Evolutionary conservation across 1,284 basidiomycete species (phyloP), one percentile per base, ranked within the genome.

Genomic region (Cystobasidiaceae sp.): DNA sequence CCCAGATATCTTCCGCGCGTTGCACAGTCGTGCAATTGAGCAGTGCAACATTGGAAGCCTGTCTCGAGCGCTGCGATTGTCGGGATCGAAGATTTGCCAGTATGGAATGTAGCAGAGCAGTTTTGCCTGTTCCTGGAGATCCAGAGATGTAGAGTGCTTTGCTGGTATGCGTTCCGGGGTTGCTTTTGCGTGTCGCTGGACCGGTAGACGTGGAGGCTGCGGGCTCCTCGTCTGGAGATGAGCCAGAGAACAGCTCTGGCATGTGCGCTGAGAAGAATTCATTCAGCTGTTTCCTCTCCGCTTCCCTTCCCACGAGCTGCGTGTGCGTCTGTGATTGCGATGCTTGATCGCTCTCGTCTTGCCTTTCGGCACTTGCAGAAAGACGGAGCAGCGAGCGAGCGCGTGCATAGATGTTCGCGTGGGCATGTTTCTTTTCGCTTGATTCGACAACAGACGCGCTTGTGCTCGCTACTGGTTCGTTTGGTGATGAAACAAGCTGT

Each of bases 51-150:
- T 46, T 6, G 17, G 39, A 17, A 32, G 59, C 28, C 25, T 52
- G 27, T 17, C 23, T 2, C 4, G 37, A 27, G 19, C 32, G 45
- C 23, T 17, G n/a, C 4, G 7, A n/a, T 34, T 28, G 23, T 28
- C 44, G 27, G 4, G 39, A 32, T 33, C 37, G 17, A 1, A 76
- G 70, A n/a, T 73, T 71, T 21, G 68, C 67, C 23, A 79, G 64
- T n/a, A 78, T 71, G 3, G 73, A 71, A 1, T 71, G 71, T 3
- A 79, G 69, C 1, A 79, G 72, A 3, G 77, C 78, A 9, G 78
- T 79, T 70, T 79, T 79, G 51, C 78, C 78, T 3, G 78, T 78
- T 0, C 78, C 78, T 2, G 78, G 78, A 28, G 77, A 72, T 21
- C 78, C 78, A 25, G 77, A 79, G 32, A 79, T 73, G 70, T 79